Evolutionary conservation across 768 basidiomycete genomes (phyloP).

Genomic region (Mycena sanguinolenta): DNA sequence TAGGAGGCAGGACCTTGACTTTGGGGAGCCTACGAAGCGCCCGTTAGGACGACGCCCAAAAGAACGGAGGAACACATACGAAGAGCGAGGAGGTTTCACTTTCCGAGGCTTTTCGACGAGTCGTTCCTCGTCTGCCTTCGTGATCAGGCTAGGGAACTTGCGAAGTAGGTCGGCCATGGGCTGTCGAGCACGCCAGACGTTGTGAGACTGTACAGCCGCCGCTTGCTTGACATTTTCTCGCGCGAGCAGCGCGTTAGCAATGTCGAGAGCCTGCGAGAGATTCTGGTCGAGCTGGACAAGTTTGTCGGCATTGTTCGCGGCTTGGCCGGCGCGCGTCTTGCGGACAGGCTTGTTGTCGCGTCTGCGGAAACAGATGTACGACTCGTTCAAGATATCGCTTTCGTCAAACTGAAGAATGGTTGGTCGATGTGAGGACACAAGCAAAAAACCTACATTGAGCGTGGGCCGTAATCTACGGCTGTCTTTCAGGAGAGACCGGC

Average conservation of each 20-base stretch:
- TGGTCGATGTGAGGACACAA: not conserved
- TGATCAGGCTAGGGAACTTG: constrained; percentile 71
- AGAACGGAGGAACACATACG: constrained; percentile 43
- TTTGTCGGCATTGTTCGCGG: constrained; percentile 83
- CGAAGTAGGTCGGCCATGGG: constrained; percentile 85
- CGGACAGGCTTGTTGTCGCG: constrained; percentile 94
- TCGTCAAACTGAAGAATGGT: constrained; percentile 78
- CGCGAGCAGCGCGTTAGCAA: constrained; percentile 75
- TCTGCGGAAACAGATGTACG: constrained; percentile 96
- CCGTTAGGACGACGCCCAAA: constrained; percentile 40
- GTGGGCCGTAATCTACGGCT: constrained; percentile 88
- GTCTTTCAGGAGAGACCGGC: constrained; percentile 83
- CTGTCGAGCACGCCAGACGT: constrained; percentile 85
- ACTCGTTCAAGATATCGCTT: constrained; percentile 89
- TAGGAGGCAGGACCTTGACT: constrained; percentile 67
- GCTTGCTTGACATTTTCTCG: constrained; percentile 87
- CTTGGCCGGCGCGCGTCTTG: constrained; percentile 94
- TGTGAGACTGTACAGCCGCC: constrained; percentile 65
- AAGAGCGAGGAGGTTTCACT: constrained; percentile 26
- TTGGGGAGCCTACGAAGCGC: constrained; percentile 56
- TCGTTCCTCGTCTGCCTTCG: constrained; percentile 79
- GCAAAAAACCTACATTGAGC: constrained; percentile 77
- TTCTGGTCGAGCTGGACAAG: constrained; percentile 86
- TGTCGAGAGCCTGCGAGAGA: constrained; percentile 76
- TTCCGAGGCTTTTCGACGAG: constrained; percentile 73